These are phyloP conservation scores for Annulohypoxylon maeteangense DNA, from an alignment of 495 filamentous ascomycete genomes.

Conservation along the genomic window DNA sequence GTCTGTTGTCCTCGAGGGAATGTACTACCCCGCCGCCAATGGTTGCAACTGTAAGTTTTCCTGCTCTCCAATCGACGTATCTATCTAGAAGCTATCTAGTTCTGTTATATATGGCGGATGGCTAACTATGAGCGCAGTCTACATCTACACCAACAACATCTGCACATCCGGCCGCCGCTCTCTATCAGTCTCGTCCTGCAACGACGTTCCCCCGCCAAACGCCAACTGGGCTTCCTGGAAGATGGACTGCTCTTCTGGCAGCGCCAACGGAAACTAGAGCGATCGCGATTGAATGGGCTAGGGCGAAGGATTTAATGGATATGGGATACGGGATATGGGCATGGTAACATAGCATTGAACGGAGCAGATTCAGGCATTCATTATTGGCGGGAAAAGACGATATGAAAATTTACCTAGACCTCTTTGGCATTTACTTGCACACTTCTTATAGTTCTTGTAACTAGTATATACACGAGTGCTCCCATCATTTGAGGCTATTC, in stretches of 20 bases:
- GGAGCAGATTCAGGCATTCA: neutral
- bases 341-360: neutral
- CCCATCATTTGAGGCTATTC: neutral
- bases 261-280: neutral
- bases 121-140: conserved; percentile 21
- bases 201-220: neutral
- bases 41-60: conserved; percentile 41
- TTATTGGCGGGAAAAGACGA: conserved; percentile 5
- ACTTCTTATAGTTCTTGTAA: conserved; percentile 1
- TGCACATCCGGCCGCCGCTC: conserved; percentile 16
- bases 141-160: conserved; percentile 36
- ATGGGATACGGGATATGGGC: neutral
- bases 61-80: neutral
- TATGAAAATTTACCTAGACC: neutral
- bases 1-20: conserved; percentile 31
- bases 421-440: neutral
- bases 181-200: conserved; percentile 20
- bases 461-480: neutral
- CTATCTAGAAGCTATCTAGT: neutral
- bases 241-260: conserved; percentile 17
- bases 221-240: conserved; percentile 35
- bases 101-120: neutral
- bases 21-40: conserved; percentile 22
- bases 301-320: neutral
- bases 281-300: neutral